Conservation (phyloP, 2,329 filamentous ascomycete genomes). For the Ophiostoma sp. region DNA sequence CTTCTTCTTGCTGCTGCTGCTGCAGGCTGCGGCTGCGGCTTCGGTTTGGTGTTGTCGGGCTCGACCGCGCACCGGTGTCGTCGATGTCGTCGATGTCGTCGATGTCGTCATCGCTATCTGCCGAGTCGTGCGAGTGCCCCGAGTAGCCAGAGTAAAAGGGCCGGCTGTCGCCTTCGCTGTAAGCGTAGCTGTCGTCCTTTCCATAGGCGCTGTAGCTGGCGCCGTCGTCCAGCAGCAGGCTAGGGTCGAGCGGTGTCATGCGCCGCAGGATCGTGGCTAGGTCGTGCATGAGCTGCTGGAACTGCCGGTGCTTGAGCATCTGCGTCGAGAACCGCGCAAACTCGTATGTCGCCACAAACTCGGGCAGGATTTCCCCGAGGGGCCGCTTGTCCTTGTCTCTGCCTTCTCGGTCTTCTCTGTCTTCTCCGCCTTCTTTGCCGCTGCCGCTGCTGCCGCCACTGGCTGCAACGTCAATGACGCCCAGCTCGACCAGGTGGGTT, state of each 20-base stretch:
- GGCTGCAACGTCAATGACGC: constrained; percentile 47
- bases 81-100: constrained; percentile 46
- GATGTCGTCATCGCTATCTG: constrained; percentile 28
- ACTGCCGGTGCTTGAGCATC: constrained; percentile 63
- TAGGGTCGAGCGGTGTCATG: constrained; percentile 62
- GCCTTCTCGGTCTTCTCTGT: not conserved
- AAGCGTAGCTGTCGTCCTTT: constrained; percentile 29
- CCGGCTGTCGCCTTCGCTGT: constrained; percentile 38
- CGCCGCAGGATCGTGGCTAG: constrained; percentile 75
- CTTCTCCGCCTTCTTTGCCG: not conserved
- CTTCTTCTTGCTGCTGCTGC: not conserved
- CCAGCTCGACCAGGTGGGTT: constrained; percentile 60
- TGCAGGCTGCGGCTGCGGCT: constrained; percentile 34
- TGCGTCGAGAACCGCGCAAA: constrained; percentile 72
- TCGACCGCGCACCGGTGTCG: constrained; percentile 42
- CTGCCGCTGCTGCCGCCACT: not conserved
- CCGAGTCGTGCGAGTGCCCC: constrained; percentile 1
- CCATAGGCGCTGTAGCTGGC: constrained; percentile 31
- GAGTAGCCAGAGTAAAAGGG: constrained; percentile 20
- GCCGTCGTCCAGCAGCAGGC: constrained; percentile 40
- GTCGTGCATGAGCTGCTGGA: constrained; percentile 72
- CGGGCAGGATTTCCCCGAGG: constrained; percentile 39
- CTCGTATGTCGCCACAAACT: constrained; percentile 75
- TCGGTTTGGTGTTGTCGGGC: constrained; percentile 46
- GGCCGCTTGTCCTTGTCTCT: constrained; percentile 3